Conservation (phyloP, 768 basidiomycete genomes). For the Mycena capillaripes region DNA sequence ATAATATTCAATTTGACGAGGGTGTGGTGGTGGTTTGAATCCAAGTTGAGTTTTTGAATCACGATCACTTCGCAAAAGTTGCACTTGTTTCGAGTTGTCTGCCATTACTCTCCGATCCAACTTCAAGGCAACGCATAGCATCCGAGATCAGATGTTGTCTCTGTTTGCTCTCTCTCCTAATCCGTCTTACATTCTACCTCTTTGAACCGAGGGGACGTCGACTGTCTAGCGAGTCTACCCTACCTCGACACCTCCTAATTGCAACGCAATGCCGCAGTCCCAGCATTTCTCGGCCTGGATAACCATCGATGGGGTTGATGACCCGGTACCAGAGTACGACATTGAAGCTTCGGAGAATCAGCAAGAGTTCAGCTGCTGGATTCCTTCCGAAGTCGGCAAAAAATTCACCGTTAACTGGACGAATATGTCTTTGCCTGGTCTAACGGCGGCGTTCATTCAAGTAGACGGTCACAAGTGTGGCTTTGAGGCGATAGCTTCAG, state of each 20-base stretch:
- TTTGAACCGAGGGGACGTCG: no score
- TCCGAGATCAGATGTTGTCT: no score
- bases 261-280: conserved; percentile 1
- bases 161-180: no score
- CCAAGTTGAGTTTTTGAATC: no score
- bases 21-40: no score
- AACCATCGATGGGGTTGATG: conserved; percentile 11
- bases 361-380: conserved; percentile 24
- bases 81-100: no score
- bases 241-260: not conserved
- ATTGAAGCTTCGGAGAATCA: conserved; percentile 19
- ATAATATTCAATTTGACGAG: no score
- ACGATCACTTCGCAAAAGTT: not conserved
- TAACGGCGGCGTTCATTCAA: conserved; percentile 24
- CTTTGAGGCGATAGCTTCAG: conserved; percentile 23
- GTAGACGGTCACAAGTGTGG: conserved; percentile 31
- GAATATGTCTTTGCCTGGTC: conserved; percentile 15
- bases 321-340: no score
- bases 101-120: no score
- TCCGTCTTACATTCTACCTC: no score
- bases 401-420: conserved; percentile 29
- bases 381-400: conserved; percentile 26
- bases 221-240: no score
- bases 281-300: conserved; percentile 28
- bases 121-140: no score